Evolutionary conservation across 176 grass and related monocot species (phyloP).

Genomic region (Aegilops umbellulata): DNA sequence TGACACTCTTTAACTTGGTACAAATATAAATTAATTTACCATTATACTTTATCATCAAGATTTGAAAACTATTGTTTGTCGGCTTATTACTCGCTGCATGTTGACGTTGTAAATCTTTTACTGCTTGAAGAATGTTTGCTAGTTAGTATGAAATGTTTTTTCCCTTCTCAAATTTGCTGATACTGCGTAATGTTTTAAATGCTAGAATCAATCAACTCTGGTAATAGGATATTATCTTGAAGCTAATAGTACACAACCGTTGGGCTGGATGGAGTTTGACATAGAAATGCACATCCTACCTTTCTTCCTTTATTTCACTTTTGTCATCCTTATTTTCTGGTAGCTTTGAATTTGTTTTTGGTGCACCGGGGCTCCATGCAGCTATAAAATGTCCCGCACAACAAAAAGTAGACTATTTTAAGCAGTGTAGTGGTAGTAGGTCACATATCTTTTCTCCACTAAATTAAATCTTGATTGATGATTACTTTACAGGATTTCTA

Average conservation of each 20-base stretch:
- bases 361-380: not conserved
- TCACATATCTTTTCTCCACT: conserved; percentile 15
- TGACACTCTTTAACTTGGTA: not conserved
- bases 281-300: not conserved
- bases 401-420: conserved; percentile 21
- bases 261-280: conserved; percentile 7
- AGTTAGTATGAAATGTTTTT: not conserved
- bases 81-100: conserved; percentile 3
- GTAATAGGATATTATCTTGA: not conserved
- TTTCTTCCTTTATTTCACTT: conserved; percentile 7
- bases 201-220: not conserved
- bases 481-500: conserved; percentile 19
- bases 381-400: conserved; percentile 19
- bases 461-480: conserved; percentile 19
- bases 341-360: conserved; percentile 24
- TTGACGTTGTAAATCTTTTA: not conserved
- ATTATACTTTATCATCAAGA: conserved; percentile 13
- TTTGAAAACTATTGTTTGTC: not conserved
- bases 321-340: conserved; percentile 4
- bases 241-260: conserved; percentile 16
- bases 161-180: not conserved
- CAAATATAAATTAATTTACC: not conserved
- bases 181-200: not conserved
- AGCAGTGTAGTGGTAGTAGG: conserved; percentile 8
- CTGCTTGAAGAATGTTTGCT: not conserved